These are phyloP conservation scores for Neofusicoccum umdonicola DNA, from an alignment of 2,329 filamentous ascomycete genomes.

Conservation along the genomic window DNA sequence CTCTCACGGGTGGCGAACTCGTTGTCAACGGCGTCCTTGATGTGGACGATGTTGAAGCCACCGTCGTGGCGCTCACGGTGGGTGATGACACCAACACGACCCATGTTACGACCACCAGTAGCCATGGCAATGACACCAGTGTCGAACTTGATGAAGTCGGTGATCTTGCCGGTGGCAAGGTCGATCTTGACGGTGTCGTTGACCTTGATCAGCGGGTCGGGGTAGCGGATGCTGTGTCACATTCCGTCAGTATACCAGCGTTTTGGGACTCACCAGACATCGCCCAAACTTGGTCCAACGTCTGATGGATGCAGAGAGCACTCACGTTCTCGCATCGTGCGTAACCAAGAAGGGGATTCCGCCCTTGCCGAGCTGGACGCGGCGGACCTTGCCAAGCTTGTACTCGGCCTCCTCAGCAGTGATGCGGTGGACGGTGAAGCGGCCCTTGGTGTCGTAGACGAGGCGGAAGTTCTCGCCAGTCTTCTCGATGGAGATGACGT, in stretches of 20 bases:
- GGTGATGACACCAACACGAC: slow-evolving; percentile 99
- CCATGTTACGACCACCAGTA: slow-evolving; percentile 99
- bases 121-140: slow-evolving; percentile 97
- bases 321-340: slow-evolving; percentile 99
- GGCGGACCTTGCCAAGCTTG: slow-evolving; percentile 99
- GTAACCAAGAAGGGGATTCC: slow-evolving; percentile 99
- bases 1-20: slow-evolving; percentile 97
- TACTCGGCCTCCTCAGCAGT: slow-evolving; percentile 98
- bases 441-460: slow-evolving; percentile 99
- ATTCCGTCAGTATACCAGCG: slow-evolving; percentile 37
- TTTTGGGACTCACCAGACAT: slow-evolving; percentile 36
- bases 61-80: slow-evolving; percentile 99
- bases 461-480: slow-evolving; percentile 99
- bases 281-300: slow-evolving; percentile 99
- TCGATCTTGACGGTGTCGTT: slow-evolving; percentile 99
- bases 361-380: slow-evolving; percentile 97
- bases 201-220: slow-evolving; percentile 97
- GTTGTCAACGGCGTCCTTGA: slow-evolving; percentile 99
- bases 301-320: slow-evolving; percentile 99
- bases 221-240: slow-evolving; percentile 87
- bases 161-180: slow-evolving; percentile 93
- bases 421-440: slow-evolving; percentile 99
- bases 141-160: slow-evolving; percentile 98
- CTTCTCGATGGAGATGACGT: slow-evolving; percentile 99
- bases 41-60: slow-evolving; percentile 99